Evolutionary conservation across 306 rosid species (phyloP), one percentile per base, ranked within the genome.

Genomic region (Trifolium dubium): DNA sequence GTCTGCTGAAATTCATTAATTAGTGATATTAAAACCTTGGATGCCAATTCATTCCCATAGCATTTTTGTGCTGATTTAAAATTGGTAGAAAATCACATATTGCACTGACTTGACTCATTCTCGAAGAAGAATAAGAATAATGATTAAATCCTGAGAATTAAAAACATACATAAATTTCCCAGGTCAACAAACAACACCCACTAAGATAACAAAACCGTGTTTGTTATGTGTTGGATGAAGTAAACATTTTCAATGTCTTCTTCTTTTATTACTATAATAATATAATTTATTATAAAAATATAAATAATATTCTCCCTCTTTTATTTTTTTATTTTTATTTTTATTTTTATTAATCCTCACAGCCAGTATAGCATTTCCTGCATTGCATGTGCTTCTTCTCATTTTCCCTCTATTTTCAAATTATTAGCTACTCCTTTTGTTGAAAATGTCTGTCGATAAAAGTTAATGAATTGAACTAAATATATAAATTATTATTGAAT

Each of bases 131-230:
- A 9, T 31, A 7, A 53, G n/a, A 69, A 39, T 9, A 69, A 68
- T 73, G 50, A 67, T 51, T 62, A 71, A 73, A 72, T 69, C 71
- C 12, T 31, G 14, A 72, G 50, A 72, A 35, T 67, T 71, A 41
- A 67, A 64, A 73, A 62, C 55, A 34, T 30, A 62, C 55, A 34
- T 30, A 12, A 50, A 41, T 8, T 58, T 71, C 64, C 23, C 64
- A 30, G 64, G 88, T 84, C 88, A 84, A 81, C 76, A 81, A 77
- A 73, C 76, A 69, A 69, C 88, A 23, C 74, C 85, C 64, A 40
- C 67, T 18, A 41, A 70, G 61, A 64, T 56, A 23, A 12, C 82
- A 72, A 72, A 80, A 77, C 79, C 88, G 83, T 77, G 69, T 80
- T 55, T 73, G 85, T 75, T 77, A 67, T 19, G 37, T 75, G 34